A percentile compares a stretch with the other conserved stretches of the same genome.
These are phyloP conservation scores for Lasiodiplodia hormozganensis DNA, from an alignment of 2,329 filamentous ascomycete species.

Conservation along the genomic window DNA sequence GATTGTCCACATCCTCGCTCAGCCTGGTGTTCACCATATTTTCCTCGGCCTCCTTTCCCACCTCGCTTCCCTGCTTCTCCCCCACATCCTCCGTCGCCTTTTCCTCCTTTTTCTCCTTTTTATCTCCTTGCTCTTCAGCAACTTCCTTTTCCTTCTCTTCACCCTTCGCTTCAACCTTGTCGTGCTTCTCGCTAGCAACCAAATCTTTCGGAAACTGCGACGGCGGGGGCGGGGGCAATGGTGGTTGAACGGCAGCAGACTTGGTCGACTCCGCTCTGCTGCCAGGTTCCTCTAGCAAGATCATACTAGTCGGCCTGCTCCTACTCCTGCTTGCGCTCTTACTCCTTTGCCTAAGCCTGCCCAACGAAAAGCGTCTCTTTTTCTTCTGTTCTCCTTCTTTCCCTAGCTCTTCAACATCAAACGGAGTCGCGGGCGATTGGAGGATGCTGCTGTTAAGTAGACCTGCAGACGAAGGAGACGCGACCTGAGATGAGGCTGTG, in stretches of 20 bases:
- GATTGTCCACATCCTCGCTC: neutral
- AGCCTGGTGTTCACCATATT: neutral
- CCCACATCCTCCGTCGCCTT: neutral
- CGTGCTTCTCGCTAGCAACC: neutral
- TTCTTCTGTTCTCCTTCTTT: slow-evolving; percentile 23
- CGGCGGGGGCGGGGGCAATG: neutral
- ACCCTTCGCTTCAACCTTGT: neutral
- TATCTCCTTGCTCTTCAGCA: neutral
- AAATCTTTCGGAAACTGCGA: neutral
- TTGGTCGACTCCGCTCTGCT: neutral
- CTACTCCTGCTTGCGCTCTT: slow-evolving; percentile 14
- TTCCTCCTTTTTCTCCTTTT: neutral
- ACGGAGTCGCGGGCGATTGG: neutral
- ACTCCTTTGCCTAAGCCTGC: slow-evolving; percentile 8
- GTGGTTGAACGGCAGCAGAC: neutral
- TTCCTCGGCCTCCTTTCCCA: neutral
- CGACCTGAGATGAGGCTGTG: neutral
- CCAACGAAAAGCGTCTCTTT: slow-evolving; percentile 10
- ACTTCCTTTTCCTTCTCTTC: neutral
- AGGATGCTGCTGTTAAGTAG: neutral
- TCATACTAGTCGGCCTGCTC: slow-evolving; percentile 14
- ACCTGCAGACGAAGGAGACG: neutral
- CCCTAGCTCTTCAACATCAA: neutral
- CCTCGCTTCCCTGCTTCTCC: neutral
- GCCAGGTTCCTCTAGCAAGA: neutral